Base-by-base conservation (phyloP, 2,329 filamentous ascomycete species). In the Geoglossum cookeanum region DNA sequence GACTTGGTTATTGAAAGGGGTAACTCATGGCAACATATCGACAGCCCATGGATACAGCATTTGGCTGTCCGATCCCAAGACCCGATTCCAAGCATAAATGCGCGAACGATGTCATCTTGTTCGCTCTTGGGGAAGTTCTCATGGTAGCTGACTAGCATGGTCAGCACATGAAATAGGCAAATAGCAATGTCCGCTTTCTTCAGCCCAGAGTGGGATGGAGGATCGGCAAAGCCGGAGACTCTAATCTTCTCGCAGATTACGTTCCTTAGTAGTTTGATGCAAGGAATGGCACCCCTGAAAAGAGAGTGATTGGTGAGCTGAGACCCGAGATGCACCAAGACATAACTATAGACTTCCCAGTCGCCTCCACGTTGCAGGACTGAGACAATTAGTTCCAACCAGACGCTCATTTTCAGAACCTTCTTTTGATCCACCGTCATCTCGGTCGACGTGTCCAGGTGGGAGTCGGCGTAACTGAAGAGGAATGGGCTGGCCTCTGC, bases 271-370 rank as follows among this genome's bases (percentile, higher is more conserved):
- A 84, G 78, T 63, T 84, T 82, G 57, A 98, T 78, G 59, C 94
- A 83, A 2, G 80, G 75, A 42, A 87, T 80, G 4, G 87, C 81
- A 56, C 78, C 81, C 59, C 76, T 77, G 67, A 96, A 96, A 13
- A 97, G 75, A 11, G 87, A 83, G 65, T 92, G 88, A 63, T 98
- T 98, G 68, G 84, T 86, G 27, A 98, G 75, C 64, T 97, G 91
- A 32, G 87, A 84, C 0, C 88, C 86, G 8, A 96, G 73, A 67
- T 95, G 87, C 4, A 88, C 85, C 33, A 98, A 74, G 17, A 91
- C 78, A 66, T 91, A 96, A 68, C 87, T 91, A 73, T 94, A 95
- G 1, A 94, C 74, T 66, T 97, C 89, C 90, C 91, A 97, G 60
- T 92, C 84, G 53, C 80, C 79, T 45, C 84, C 85, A 57, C 81